Evolutionary conservation across 1,139 yeast genomes (phyloP), one percentile per base, ranked within the genome.

Genomic region (Saccharomyces hybrid): DNA sequence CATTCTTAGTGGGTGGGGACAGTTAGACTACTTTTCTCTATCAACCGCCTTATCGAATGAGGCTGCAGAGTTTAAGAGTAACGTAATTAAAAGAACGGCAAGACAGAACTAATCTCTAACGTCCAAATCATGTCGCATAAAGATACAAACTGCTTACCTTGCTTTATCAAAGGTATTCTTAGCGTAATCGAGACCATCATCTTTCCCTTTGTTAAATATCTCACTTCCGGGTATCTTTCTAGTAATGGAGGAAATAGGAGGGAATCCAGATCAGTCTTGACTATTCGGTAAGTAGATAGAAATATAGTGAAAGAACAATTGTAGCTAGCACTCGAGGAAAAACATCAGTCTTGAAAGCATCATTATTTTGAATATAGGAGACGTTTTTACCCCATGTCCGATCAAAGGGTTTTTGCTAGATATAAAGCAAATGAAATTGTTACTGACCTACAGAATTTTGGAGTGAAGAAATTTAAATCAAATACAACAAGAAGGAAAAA

Each of bases 401-500:
- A 67, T 46, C 70, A 65, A 51, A 57, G 64, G 41, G 52, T 67
- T 20, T 67, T 67, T 54, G 59, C 67, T 1, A 61, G 62, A 34
- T 66, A 64, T 51, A 66, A 59, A 52, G 71, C 76, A 1, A 59
- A 58, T 48, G 76, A 73, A 51, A 63, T 73, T 8, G 53, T 63
- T 23, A 60, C 66, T 1, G 76, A 73, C 53, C 55, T 73, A 23
- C 70, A 70, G 31, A 63, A 60, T 42, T 59, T 64, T 5, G 74
- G 71, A n/a, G 63, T 64, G 52, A 73, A 71, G 62, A 69, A 64
- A 55, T 58, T 64, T 20, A 66, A 65, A 53, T 49, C 58, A 11
- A 63, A 59, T 53, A 62, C 61, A 4, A 57, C 75, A 71, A 68
- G 76, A 56, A 75, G 84, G 64, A 84, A 82, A 66, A 72, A 78